Evolutionary conservation across 768 basidiomycete species (phyloP), one percentile per base, ranked within the genome.

Genomic region (Hygrophorus russula): DNA sequence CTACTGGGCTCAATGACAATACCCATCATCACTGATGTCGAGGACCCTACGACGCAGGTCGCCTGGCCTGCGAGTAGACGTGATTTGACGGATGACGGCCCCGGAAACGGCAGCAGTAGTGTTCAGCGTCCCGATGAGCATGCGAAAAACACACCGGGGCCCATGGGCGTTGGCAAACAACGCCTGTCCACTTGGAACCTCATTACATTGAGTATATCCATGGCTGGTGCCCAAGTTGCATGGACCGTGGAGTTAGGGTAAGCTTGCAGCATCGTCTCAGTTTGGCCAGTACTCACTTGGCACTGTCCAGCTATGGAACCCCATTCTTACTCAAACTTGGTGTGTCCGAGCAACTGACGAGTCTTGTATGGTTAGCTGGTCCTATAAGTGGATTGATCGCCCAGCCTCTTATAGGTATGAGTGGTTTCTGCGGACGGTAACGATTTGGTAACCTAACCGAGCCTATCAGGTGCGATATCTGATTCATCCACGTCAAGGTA

Each of bases 181-280:
- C 60, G 50, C 4, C 49, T 74, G 40, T 59, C 71, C 10, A 76
- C 78, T 58, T 82, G 81, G 81, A 70, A 84, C 58, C 74, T 91
- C 45, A 72, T 89, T 53, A 84, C 84, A 2, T 67, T 91, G 52
- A 87, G 82, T 47, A 75, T 96, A 47, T 88, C 91, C 6, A 93
- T 98, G 86, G 90, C 80, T 35, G 94, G 94, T 12, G 88, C 86
- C 5, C 88, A 96, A 64, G 80, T 97, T 18, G 84, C 89, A 1
- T 97, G 93, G 93, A 94, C 91, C 1, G 84, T 96, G 3, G 91
- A 94, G 57, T 76, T 93, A 18, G 90, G 89, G 90, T 92, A 55
- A 50, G 82, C 63, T 37, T 30, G 17, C 34, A 38, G 17, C 34
- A 38, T 15, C 10, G 24, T 37, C 2, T 46, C 37, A 24, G 12